These are phyloP conservation scores for Cyclostephanos invisitatus DNA, from an alignment of 108 stramenopile species.

Conservation along the genomic window DNA sequence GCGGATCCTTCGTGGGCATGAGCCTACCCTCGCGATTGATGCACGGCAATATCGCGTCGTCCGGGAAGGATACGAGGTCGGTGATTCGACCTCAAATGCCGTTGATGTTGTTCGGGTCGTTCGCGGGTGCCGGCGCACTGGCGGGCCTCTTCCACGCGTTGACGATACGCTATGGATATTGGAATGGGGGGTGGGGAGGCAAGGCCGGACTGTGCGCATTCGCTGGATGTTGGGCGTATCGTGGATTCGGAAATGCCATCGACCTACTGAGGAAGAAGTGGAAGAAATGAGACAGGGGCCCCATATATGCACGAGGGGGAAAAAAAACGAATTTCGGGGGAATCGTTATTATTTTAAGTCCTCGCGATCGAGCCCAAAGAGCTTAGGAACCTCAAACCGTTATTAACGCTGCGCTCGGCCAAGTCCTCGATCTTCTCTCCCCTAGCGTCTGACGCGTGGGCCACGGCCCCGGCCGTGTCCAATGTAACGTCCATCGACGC, in stretches of 20 bases:
- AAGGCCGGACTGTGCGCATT: constrained; percentile 72
- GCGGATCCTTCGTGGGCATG: constrained; percentile 71
- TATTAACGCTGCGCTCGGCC: constrained; percentile 37
- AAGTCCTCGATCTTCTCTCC: constrained; percentile 35
- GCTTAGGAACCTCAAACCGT: constrained; percentile 56
- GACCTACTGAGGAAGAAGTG: constrained; percentile 28
- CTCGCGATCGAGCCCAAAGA: constrained; percentile 15
- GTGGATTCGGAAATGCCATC: constrained; percentile 37
- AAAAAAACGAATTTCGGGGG: no score
- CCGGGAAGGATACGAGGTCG: not conserved
- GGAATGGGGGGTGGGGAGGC: constrained; percentile 72
- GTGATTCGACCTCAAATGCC: constrained; percentile 6
- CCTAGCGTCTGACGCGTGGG: constrained; percentile 62
- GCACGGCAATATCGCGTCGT: constrained; percentile 42
- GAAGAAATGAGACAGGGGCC: not conserved
- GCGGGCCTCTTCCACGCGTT: constrained; percentile 63
- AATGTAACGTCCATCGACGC: constrained; percentile 54
- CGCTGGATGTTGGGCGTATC: constrained; percentile 53
- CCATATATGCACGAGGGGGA: no score
- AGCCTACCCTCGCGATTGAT: constrained; percentile 60
- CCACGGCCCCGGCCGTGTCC: constrained; percentile 75
- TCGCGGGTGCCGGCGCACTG: constrained; percentile 55
- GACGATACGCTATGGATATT: constrained; percentile 58
- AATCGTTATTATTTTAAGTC: not conserved
- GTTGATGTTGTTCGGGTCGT: constrained; percentile 25